Evolutionary conservation across 2,329 filamentous ascomycete genomes (phyloP).

Genomic region (Monosporascus sp.): DNA sequence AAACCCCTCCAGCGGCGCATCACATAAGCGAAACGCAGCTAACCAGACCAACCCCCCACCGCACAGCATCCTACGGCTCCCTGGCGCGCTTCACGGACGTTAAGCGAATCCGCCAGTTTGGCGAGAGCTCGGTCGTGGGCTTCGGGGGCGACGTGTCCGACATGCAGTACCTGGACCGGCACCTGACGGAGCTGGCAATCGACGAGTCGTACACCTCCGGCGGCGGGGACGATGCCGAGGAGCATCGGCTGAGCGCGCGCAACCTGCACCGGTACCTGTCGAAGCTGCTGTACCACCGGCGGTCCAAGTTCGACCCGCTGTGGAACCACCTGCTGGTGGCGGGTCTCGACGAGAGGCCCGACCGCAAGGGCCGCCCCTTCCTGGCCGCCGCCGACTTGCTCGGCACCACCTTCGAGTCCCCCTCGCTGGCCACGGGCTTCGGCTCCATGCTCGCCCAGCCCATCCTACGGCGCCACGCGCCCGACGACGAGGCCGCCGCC

Average conservation of each 20-base stretch:
- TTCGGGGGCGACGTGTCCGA: conserved; percentile 97
- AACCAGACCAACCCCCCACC: conserved; percentile 1
- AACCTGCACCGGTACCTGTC: conserved; percentile 96
- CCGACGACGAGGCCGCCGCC: conserved; percentile 73
- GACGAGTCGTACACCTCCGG: conserved; percentile 71
- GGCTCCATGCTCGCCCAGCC: conserved; percentile 90
- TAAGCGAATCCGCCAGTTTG: conserved; percentile 88
- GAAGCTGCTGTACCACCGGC: conserved; percentile 93
- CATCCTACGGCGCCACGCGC: conserved; percentile 76
- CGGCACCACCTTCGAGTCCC: conserved; percentile 84
- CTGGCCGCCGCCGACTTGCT: conserved; percentile 87
- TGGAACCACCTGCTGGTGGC: conserved; percentile 96
- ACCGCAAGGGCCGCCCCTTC: conserved; percentile 76
- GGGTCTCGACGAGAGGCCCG: conserved; percentile 76
- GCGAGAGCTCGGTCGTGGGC: conserved; percentile 76
- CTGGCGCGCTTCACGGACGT: conserved; percentile 95
- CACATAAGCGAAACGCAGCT: conserved; percentile 3
- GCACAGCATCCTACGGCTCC: conserved; percentile 87
- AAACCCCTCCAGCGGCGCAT: not conserved
- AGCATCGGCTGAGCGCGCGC: conserved; percentile 68
- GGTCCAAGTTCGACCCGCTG: conserved; percentile 91
- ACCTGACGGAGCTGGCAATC: conserved; percentile 81
- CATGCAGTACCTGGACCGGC: conserved; percentile 97
- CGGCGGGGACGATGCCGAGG: conserved; percentile 20
- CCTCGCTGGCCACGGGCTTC: conserved; percentile 88